phyloP scores from a whole-genome alignment of 345 rosid species.

The Moringa oleifera region DNA sequence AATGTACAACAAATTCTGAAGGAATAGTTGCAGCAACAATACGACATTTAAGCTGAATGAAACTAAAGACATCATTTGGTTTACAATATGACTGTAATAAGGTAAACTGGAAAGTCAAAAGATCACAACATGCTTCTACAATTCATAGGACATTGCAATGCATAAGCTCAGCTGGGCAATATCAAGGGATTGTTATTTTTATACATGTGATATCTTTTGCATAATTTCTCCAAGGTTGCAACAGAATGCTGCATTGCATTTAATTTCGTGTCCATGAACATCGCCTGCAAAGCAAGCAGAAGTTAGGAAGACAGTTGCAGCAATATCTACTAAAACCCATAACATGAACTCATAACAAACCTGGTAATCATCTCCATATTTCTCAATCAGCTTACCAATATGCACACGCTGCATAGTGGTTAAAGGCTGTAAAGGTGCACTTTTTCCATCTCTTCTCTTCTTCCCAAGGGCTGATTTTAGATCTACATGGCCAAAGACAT shows the following conservation, averaged over 20 bases:
- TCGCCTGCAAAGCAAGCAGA: constrained; percentile 41
- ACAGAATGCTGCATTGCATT: constrained; percentile 84
- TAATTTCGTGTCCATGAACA: constrained; percentile 81
- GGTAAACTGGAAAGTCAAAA: neutral
- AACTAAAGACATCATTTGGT: neutral
- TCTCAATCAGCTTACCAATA: constrained; percentile 52
- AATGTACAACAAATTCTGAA: too few relatives aligned
- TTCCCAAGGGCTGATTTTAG: constrained; percentile 84
- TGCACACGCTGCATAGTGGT: constrained; percentile 70
- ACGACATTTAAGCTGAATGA: neutral
- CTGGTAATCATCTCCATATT: constrained; percentile 77
- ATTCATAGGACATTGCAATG: neutral
- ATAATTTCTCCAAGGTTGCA: constrained; percentile 60
- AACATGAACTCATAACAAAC: constrained; percentile 22
- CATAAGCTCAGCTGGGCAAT: constrained; percentile 29
- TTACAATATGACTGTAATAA: neutral
- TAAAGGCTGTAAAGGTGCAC: constrained; percentile 67
- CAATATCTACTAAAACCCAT: neutral
- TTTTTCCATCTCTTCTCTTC: constrained; percentile 82
- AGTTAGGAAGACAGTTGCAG: constrained; percentile 5
- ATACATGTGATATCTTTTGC: constrained; percentile 52
- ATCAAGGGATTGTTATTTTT: constrained; percentile 62
- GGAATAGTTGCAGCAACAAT: too few relatives aligned
- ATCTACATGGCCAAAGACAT: constrained; percentile 36
- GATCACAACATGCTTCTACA: neutral